phyloP scores from a whole-genome alignment of 139 green algal genomes.

The Chlamydomonas applanata region DNA sequence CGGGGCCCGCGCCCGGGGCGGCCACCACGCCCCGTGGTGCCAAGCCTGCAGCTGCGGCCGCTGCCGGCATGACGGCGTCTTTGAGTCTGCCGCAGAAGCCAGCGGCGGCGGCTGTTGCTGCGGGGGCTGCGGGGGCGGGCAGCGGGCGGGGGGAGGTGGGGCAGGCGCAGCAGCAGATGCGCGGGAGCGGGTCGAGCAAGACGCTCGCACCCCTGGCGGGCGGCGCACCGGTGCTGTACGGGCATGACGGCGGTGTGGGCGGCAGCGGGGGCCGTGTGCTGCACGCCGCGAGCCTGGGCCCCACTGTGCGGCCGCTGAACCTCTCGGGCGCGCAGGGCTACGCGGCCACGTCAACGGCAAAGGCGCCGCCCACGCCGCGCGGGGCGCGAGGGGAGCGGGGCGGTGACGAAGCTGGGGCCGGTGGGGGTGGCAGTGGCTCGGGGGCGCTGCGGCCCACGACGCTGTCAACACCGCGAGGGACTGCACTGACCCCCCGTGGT shows the following conservation, averaged over 20 bases:
- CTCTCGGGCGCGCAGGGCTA: neutral
- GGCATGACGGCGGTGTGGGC: no score
- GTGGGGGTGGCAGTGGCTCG: no score
- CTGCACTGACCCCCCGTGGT: no score
- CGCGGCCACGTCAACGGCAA: no score
- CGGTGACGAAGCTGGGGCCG: no score
- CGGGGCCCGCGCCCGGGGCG: neutral
- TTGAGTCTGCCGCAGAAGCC: neutral
- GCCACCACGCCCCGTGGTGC: neutral
- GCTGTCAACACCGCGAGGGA: no score
- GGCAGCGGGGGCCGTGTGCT: neutral
- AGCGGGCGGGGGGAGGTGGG: neutral
- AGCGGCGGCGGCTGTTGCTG: neutral
- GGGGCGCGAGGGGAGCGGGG: no score
- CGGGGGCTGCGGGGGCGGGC: neutral
- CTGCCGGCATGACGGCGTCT: neutral
- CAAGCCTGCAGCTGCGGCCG: neutral
- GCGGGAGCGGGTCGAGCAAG: no score
- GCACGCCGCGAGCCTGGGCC: neutral
- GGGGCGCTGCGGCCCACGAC: no score
- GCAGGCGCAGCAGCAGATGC: neutral
- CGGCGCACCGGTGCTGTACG: no score
- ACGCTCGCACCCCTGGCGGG: no score
- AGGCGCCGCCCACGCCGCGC: no score
- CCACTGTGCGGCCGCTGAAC: conserved; percentile 6